Evolutionary conservation across 768 basidiomycete species (phyloP).

Genomic region (Phlegmacium glaucopus): DNA sequence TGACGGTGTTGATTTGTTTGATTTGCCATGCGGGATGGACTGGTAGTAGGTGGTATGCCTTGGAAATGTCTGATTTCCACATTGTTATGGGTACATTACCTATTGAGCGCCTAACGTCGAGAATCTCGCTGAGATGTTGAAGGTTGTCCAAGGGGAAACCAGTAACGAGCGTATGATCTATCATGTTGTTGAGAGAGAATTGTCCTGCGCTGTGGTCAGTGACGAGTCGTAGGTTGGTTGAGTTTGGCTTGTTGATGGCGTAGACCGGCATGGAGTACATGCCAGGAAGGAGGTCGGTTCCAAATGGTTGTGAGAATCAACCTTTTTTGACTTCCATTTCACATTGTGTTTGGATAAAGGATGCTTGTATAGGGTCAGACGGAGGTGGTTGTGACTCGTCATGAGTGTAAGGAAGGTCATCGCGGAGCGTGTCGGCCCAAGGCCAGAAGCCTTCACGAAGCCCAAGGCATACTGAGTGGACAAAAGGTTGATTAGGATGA

Average conservation of each 20-base stretch:
- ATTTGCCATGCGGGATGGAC: constrained; percentile 39
- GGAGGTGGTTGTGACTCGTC: constrained; percentile 15
- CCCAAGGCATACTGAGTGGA: constrained; percentile 25
- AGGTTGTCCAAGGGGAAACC: constrained; percentile 18
- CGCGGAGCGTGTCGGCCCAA: constrained; percentile 23
- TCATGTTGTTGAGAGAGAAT: constrained; percentile 24
- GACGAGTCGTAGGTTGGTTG: constrained; percentile 30
- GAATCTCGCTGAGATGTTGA: constrained; percentile 6
- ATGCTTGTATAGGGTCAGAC: no score
- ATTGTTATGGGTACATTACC: constrained; percentile 5
- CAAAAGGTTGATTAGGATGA: constrained; percentile 21
- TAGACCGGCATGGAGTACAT: constrained; percentile 27
- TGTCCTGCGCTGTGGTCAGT: constrained; percentile 32
- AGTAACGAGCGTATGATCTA: constrained; percentile 4
- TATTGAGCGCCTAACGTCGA: neutral
- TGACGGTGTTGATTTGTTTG: constrained; percentile 30
- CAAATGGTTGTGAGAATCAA: constrained; percentile 24
- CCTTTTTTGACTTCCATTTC: constrained; percentile 16
- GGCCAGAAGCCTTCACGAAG: constrained; percentile 44
- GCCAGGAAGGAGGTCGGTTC: constrained; percentile 29
- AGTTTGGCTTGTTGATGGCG: constrained; percentile 28
- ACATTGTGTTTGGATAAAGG: constrained; percentile 18
- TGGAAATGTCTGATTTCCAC: constrained; percentile 34
- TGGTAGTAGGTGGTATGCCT: constrained; percentile 34
- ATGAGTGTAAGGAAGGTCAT: constrained; percentile 14